phyloP scores from a whole-genome alignment of 1,284 basidiomycete species.

The Pholiota adiposa region DNA sequence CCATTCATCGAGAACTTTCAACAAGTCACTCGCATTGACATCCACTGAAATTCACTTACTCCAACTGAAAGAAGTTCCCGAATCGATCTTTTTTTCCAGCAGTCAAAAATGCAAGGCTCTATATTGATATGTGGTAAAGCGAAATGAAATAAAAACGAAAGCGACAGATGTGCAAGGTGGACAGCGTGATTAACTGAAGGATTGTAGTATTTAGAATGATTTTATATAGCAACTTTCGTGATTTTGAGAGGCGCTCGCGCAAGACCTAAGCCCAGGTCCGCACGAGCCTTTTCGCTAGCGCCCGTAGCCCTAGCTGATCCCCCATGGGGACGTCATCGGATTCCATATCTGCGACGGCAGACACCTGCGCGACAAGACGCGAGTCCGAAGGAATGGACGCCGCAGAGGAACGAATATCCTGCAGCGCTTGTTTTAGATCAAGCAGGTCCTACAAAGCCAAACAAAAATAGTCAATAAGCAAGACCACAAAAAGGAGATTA shows the following conservation, averaged over 20 bases:
- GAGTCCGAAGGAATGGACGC: constrained; percentile 13
- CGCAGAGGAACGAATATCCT: constrained; percentile 11
- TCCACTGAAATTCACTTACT: too few species aligned
- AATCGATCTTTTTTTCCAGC: too few species aligned
- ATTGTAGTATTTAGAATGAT: too few species aligned
- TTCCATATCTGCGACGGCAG: constrained; percentile 11
- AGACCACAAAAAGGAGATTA: background rate
- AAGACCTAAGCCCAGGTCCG: constrained; percentile 15
- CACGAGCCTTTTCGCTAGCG: constrained; percentile 14
- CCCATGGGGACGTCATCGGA: constrained; percentile 13
- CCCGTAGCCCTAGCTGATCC: constrained; percentile 16
- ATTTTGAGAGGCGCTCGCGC: background rate
- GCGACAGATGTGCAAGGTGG: too few species aligned
- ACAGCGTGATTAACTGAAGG: background rate
- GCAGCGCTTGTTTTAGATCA: constrained; percentile 13
- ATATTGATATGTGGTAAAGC: too few species aligned
- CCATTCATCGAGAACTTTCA: too few species aligned
- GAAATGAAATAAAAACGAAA: too few species aligned
- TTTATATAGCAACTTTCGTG: too few species aligned
- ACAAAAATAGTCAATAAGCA: background rate
- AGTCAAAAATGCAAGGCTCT: too few species aligned
- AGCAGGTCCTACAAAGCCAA: constrained; percentile 15
- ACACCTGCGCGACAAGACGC: constrained; percentile 14
- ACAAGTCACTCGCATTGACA: too few species aligned
- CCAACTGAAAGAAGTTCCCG: too few species aligned